phyloP scores from a whole-genome alignment of 805 yeast genomes.

The Isabelozyma heimii region DNA sequence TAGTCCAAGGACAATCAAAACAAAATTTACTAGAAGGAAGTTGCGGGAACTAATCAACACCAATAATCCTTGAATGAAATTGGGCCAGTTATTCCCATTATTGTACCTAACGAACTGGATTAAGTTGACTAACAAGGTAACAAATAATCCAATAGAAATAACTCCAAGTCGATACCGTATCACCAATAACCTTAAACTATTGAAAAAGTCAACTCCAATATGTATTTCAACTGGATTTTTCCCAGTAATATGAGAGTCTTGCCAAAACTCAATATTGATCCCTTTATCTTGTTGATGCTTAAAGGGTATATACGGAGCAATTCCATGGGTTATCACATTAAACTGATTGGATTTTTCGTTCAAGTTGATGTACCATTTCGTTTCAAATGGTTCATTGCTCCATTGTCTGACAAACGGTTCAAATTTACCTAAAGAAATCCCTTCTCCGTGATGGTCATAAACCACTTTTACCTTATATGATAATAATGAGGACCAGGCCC shows the following conservation, averaged over 20 bases:
- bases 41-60: conserved; percentile 26
- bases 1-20: conserved; percentile 33
- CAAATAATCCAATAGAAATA: conserved; percentile 65
- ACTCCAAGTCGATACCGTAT: conserved; percentile 75
- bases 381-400: conserved; percentile 62
- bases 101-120: conserved; percentile 53
- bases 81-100: conserved; percentile 25
- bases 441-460: conserved; percentile 5
- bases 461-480: conserved; percentile 43
- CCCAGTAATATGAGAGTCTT: conserved; percentile 31
- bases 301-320: conserved; percentile 69
- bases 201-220: conserved; percentile 49
- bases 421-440: conserved; percentile 24
- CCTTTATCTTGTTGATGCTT: conserved; percentile 17
- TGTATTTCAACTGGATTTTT: conserved; percentile 33
- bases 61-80: conserved; percentile 36
- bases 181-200: conserved; percentile 66
- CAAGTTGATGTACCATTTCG: conserved; percentile 72
- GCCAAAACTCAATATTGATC: conserved; percentile 48
- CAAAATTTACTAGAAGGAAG: conserved; percentile 16
- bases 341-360: conserved; percentile 20
- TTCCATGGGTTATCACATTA: conserved; percentile 50
- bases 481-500: conserved; percentile 61
- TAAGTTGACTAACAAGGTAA: conserved; percentile 49
- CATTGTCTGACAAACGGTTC: conserved; percentile 69